These are phyloP conservation scores for Solanum chmielewskii DNA, from an alignment of 257 asterid genomes.

Conservation along the genomic window DNA sequence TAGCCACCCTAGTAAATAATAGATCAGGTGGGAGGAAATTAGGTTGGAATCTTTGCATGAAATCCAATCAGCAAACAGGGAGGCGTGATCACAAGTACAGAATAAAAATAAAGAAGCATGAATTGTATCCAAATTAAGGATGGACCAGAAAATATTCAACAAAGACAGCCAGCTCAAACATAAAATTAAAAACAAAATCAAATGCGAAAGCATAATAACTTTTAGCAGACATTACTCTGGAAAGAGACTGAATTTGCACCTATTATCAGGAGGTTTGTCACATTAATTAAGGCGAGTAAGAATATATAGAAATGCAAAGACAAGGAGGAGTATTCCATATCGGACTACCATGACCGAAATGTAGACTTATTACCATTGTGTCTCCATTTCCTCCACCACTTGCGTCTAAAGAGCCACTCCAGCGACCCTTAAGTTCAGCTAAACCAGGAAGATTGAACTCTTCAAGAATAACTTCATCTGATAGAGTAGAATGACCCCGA, in stretches of 20 bases:
- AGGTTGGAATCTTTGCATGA: not conserved
- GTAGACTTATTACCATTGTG: slow-evolving; percentile 50
- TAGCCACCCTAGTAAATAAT: not conserved
- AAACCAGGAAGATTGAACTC: slow-evolving; percentile 92
- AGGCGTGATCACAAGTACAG: not conserved
- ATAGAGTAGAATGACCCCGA: slow-evolving; percentile 60
- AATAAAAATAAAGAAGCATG: not conserved
- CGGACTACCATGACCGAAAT: not conserved
- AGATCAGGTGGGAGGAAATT: not conserved
- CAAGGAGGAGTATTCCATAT: slow-evolving; percentile 3
- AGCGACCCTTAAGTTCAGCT: slow-evolving; percentile 90
- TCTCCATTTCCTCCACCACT: slow-evolving; percentile 99
- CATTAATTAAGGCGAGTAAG: not conserved
- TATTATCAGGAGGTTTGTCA: not conserved
- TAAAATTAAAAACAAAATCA: no score
- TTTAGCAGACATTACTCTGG: not conserved
- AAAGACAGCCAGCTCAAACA: not conserved
- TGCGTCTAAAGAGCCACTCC: slow-evolving; percentile 93
- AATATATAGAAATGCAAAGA: not conserved
- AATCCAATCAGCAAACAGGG: not conserved
- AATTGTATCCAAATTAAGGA: not conserved
- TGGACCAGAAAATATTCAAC: not conserved
- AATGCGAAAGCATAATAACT: not conserved
- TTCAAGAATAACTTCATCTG: slow-evolving; percentile 83
- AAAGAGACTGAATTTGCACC: not conserved